These are phyloP conservation scores for Inga laurina DNA, from an alignment of 306 rosid genomes.

Conservation along the genomic window DNA sequence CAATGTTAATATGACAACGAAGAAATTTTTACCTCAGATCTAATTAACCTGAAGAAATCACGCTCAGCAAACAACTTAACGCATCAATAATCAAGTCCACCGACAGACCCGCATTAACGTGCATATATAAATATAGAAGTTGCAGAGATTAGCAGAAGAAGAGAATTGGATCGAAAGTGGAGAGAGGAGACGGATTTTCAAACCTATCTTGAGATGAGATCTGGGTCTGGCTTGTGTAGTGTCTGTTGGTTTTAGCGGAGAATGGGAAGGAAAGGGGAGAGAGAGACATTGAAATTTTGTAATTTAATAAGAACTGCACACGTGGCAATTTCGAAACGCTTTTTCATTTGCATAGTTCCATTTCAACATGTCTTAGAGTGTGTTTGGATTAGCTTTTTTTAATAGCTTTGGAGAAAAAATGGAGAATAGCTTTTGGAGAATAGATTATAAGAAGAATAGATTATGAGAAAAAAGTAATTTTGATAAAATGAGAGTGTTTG, in stretches of 20 bases:
- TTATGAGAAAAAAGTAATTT: too few relatives aligned
- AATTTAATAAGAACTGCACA: not conserved
- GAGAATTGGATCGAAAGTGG: not conserved
- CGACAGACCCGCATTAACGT: conserved; percentile 16
- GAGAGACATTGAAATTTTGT: conserved; percentile 15
- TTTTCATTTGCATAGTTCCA: conserved; percentile 12
- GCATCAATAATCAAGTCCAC: conserved; percentile 28
- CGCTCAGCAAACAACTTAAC: not conserved
- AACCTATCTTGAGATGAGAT: conserved; percentile 38
- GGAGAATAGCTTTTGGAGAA: too few relatives aligned
- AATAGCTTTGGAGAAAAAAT: too few relatives aligned
- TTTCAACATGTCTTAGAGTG: not conserved
- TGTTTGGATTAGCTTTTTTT: too few relatives aligned
- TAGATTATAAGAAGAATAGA: too few relatives aligned
- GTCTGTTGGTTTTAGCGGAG: conserved; percentile 16
- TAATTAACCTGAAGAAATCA: conserved; percentile 26
- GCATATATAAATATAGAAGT: conserved; percentile 15
- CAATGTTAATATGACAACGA: not conserved
- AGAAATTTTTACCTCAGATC: conserved; percentile 46
- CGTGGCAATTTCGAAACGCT: not conserved
- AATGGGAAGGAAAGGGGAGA: not conserved
- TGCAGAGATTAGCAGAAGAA: not conserved
- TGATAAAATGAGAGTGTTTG: too few relatives aligned
- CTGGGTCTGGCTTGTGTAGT: conserved; percentile 32
- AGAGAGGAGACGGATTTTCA: conserved; percentile 24